Conservation (phyloP, 2,329 filamentous ascomycete species). For the Westerdykella sp. region DNA sequence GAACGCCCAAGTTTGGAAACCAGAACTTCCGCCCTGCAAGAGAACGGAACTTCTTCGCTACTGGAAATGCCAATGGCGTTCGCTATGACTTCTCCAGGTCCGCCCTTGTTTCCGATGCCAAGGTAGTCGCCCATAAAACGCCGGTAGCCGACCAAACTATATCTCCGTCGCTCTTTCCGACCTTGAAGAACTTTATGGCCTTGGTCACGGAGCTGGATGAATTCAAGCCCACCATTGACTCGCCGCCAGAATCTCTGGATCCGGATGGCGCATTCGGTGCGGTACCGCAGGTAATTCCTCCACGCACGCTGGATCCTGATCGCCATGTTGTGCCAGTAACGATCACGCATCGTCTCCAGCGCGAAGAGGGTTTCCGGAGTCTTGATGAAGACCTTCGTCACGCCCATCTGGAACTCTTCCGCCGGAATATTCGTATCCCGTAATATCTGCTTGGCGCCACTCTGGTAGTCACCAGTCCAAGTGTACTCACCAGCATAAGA, state of each 20-base stretch:
- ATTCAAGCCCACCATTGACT: constrained; percentile 84
- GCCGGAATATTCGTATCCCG: constrained; percentile 93
- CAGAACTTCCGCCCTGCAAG: constrained; percentile 81
- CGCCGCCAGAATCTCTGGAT: constrained; percentile 96
- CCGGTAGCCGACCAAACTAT: constrained; percentile 84
- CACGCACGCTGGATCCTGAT: constrained; percentile 95
- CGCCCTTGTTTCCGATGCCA: constrained; percentile 72
- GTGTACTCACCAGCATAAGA: constrained; percentile 97
- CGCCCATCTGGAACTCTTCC: constrained; percentile 96
- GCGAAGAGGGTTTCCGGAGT: constrained; percentile 95
- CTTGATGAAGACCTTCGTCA: constrained; percentile 97
- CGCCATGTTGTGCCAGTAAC: constrained; percentile 99
- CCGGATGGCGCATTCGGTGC: constrained; percentile 83
- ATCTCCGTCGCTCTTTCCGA: constrained; percentile 84
- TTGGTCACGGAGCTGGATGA: constrained; percentile 78
- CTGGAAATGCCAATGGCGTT: constrained; percentile 63
- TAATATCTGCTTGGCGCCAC: constrained; percentile 84
- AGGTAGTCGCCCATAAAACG: constrained; percentile 94
- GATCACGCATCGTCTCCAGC: constrained; percentile 92
- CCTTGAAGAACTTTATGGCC: constrained; percentile 76
- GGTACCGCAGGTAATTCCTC: constrained; percentile 91
- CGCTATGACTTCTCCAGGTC: constrained; percentile 75
- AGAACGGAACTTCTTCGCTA: constrained; percentile 77
- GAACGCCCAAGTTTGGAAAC: constrained; percentile 95
- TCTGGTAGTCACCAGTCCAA: constrained; percentile 82